Percentiles rank a stretch among this genome's conserved stretches.
These are phyloP conservation scores for Acer negundo DNA, from an alignment of 345 rosid genomes.

Conservation along the genomic window DNA sequence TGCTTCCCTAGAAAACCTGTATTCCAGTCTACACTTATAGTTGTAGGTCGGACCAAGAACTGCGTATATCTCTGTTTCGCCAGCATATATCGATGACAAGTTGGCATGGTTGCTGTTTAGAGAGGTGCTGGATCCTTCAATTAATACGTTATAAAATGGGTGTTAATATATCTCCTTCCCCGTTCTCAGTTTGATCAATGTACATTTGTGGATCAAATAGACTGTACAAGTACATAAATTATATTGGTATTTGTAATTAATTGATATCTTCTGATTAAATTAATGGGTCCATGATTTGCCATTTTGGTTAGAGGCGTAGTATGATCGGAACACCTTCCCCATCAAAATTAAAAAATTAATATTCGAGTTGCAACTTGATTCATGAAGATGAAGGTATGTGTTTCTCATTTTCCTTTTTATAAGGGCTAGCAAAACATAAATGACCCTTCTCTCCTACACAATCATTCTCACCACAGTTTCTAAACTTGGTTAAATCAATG, in stretches of 20 bases:
- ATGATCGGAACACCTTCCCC: neutral
- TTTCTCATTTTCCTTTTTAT: too few species aligned
- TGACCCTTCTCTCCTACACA: too few species aligned
- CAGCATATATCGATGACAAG: neutral
- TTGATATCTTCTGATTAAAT: neutral
- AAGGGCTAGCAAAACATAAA: too few species aligned
- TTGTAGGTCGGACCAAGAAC: slow-evolving; percentile 6
- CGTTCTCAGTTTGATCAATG: neutral
- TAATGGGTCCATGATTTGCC: neutral
- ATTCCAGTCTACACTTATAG: slow-evolving; percentile 41
- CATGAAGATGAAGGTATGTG: too few species aligned
- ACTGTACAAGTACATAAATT: neutral
- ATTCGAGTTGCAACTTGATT: too few species aligned
- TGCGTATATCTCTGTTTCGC: too few species aligned
- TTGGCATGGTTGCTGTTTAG: neutral
- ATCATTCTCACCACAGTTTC: too few species aligned
- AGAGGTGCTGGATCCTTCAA: neutral
- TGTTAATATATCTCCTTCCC: neutral
- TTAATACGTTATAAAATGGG: neutral
- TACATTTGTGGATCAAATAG: neutral
- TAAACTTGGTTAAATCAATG: too few species aligned
- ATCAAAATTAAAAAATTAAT: too few species aligned
- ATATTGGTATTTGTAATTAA: neutral
- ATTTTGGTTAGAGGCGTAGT: too few species aligned
- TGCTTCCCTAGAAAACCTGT: slow-evolving; percentile 64